Evolutionary conservation across 2,329 filamentous ascomycete genomes (phyloP).

Genomic region (Teratosphaeriaceae sp.): DNA sequence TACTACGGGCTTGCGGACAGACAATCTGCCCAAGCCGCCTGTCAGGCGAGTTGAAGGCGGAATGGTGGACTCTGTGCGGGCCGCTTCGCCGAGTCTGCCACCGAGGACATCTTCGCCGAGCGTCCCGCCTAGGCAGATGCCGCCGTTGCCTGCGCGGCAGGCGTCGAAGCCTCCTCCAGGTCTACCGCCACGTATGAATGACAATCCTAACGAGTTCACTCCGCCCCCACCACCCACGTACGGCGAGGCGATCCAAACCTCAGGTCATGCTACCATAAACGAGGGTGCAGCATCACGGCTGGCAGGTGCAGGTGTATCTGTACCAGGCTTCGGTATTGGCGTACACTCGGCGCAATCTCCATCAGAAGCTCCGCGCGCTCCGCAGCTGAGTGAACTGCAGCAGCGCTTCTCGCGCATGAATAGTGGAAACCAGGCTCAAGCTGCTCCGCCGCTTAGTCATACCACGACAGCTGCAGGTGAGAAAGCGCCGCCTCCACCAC

Average conservation of each 20-base stretch:
- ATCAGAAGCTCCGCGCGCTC: slow-evolving; percentile 11
- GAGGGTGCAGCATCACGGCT: slow-evolving; percentile 60
- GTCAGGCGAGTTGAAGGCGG: slow-evolving; percentile 37
- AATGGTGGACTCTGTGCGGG: slow-evolving; percentile 21
- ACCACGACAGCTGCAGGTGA: slow-evolving; percentile 32
- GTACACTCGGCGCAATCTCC: slow-evolving; percentile 15
- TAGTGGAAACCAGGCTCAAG: slow-evolving; percentile 24
- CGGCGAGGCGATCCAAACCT: slow-evolving; percentile 33
- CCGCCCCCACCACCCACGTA: slow-evolving; percentile 44
- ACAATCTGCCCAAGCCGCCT: slow-evolving; percentile 65
- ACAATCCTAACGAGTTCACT: slow-evolving; percentile 41
- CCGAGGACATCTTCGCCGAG: slow-evolving; percentile 15
- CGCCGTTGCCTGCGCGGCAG: slow-evolving; percentile 19
- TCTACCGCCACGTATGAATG: slow-evolving; percentile 62
- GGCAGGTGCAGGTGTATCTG: slow-evolving; percentile 66
- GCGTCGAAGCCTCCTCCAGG: slow-evolving; percentile 50
- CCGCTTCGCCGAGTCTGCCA: slow-evolving; percentile 14
- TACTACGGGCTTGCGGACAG: slow-evolving; percentile 64
- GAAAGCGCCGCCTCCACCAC: slow-evolving; percentile 50
- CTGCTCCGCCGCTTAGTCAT: slow-evolving; percentile 20
- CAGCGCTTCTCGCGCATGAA: slow-evolving; percentile 54
- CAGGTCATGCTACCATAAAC: slow-evolving; percentile 37
- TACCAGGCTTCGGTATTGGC: slow-evolving; percentile 71
- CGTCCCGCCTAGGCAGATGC: slow-evolving; percentile 20
- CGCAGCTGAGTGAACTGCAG: slow-evolving; percentile 60